Conservation (phyloP, 1,139 yeast genomes). For the Williopsis jadinii region DNA sequence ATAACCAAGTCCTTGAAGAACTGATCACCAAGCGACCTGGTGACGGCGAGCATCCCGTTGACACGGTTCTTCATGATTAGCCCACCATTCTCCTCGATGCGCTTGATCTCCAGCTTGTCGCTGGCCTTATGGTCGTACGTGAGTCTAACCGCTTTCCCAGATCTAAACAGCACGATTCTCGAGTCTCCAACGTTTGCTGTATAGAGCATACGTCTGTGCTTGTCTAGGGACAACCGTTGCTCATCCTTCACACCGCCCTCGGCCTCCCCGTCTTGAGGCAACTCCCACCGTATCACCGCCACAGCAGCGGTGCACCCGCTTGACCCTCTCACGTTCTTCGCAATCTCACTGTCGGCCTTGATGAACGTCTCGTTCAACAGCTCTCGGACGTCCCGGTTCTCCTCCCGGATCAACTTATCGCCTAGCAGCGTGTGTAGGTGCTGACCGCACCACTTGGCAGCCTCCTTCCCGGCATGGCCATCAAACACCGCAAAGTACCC, state of each 20-base stretch:
- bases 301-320: conserved; percentile 97
- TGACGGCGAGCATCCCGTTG: conserved; percentile 92
- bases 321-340: conserved; percentile 47
- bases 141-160: conserved; percentile 67
- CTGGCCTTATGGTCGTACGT: conserved; percentile 94
- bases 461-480: conserved; percentile 94
- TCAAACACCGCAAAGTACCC: conserved; percentile 96
- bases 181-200: conserved; percentile 97
- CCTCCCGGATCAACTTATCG: conserved; percentile 27
- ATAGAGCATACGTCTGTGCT: conserved; percentile 67
- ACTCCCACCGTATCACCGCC: conserved; percentile 85
- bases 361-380: conserved; percentile 55
- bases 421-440: conserved; percentile 52
- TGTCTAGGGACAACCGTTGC: conserved; percentile 17
- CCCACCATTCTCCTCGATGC: conserved; percentile 80
- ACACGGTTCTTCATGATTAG: conserved; percentile 85
- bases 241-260: background rate
- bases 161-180: conserved; percentile 70
- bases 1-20: conserved; percentile 87
- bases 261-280: conserved; percentile 23
- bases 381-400: conserved; percentile 45
- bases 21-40: conserved; percentile 90
- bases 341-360: conserved; percentile 67
- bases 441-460: conserved; percentile 95
- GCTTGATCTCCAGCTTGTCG: conserved; percentile 66